Percentiles rank a stretch among this genome's conserved stretches.
These are phyloP conservation scores for Auricularia heimuer DNA, from an alignment of 768 basidiomycete species.

Conservation along the genomic window DNA sequence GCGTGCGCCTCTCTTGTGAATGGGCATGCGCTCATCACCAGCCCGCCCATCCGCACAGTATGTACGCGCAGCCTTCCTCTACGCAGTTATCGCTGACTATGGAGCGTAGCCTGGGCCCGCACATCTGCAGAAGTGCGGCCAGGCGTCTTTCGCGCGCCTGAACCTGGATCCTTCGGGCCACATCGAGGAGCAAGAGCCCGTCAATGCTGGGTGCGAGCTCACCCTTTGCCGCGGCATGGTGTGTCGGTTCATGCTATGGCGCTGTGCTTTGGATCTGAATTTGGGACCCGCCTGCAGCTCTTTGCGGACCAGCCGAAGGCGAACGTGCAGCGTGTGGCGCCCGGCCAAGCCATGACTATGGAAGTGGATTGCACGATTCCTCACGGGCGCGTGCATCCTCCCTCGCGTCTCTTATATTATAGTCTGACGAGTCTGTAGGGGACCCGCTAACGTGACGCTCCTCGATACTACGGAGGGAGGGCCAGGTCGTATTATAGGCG, in stretches of 20 bases:
- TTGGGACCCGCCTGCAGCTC: background rate
- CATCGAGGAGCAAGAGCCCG: background rate
- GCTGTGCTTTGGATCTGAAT: background rate
- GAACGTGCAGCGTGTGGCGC: background rate
- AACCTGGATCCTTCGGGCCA: background rate
- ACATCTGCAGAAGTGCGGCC: background rate
- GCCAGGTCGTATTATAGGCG: background rate
- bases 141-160: background rate
- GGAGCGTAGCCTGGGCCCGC: background rate
- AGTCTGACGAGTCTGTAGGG: background rate
- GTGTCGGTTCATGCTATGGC: background rate
- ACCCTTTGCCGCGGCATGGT: constrained; percentile 1
- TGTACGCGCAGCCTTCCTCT: background rate
- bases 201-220: background rate
- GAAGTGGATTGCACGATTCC: background rate
- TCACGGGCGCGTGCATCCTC: background rate
- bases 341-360: background rate
- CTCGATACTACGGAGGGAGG: background rate
- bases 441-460: background rate
- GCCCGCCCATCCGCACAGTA: background rate
- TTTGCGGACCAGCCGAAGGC: background rate
- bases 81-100: background rate
- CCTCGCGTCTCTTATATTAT: background rate
- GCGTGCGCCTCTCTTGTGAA: background rate
- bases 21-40: background rate